Conservation (phyloP, 2,329 filamentous ascomycete species). For the Lachnellula cervina region DNA sequence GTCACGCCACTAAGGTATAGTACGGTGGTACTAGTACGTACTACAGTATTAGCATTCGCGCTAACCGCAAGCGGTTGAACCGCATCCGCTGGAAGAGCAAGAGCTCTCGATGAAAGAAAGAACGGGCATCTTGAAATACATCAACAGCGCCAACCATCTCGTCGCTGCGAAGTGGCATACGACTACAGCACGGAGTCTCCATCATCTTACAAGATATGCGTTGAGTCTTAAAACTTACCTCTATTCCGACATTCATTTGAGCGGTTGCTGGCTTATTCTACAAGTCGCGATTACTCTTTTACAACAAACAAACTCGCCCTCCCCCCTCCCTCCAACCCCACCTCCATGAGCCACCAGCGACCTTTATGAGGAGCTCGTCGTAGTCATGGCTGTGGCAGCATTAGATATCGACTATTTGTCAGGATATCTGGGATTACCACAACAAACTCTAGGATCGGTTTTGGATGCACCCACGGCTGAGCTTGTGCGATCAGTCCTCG, state of each 20-base stretch:
- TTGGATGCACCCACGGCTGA: slow-evolving; percentile 69
- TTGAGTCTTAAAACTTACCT: background rate
- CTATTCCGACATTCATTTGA: background rate
- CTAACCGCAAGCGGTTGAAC: no score
- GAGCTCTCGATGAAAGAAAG: no score
- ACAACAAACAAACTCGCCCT: background rate
- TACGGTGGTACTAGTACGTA: background rate
- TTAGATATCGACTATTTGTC: slow-evolving; percentile 71
- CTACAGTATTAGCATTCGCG: no score
- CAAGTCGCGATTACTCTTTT: background rate
- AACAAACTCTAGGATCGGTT: slow-evolving; percentile 56
- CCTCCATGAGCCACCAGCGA: slow-evolving; percentile 4
- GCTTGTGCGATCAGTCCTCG: slow-evolving; percentile 69
- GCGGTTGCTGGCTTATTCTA: background rate
- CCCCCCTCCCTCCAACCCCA: background rate
- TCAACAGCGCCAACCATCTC: background rate
- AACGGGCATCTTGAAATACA: background rate
- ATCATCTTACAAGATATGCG: slow-evolving; percentile 1
- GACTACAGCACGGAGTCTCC: background rate
- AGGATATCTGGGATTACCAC: slow-evolving; percentile 63
- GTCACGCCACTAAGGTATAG: no score
- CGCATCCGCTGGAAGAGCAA: no score
- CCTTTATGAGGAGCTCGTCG: slow-evolving; percentile 19
- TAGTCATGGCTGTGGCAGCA: slow-evolving; percentile 53
- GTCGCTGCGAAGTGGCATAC: background rate